Evolutionary conservation across 176 grass and related monocot species (phyloP).

Genomic region (Calamus simplicifolius): DNA sequence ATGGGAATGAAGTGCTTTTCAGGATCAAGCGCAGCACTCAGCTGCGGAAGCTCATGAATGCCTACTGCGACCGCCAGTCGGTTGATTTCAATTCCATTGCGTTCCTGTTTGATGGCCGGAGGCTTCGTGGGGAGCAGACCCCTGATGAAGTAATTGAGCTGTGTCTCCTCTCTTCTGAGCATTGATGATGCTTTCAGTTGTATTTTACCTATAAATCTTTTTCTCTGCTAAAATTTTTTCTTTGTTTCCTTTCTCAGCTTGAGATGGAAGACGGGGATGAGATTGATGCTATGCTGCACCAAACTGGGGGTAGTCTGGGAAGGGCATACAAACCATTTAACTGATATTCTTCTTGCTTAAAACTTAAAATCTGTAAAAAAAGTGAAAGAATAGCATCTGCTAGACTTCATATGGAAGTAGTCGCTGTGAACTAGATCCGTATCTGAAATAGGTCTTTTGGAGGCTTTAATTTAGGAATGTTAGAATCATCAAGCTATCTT

Average conservation of each 20-base stretch:
- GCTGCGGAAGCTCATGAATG: constrained; percentile 9
- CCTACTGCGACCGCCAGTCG: constrained; percentile 10
- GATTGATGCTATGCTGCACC: constrained; percentile 32
- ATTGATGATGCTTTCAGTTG: too few relatives aligned
- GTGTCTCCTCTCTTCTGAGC: too few relatives aligned
- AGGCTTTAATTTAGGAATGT: too few relatives aligned
- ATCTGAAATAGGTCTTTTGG: too few relatives aligned
- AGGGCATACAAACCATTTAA: neutral
- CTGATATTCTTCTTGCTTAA: too few relatives aligned
- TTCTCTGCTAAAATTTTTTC: too few relatives aligned
- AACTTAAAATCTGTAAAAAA: too few relatives aligned
- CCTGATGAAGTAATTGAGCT: constrained; percentile 1
- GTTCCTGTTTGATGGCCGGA: constrained; percentile 10
- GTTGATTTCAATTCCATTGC: constrained; percentile 12
- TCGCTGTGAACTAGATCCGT: too few relatives aligned
- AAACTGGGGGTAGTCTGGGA: constrained; percentile 38
- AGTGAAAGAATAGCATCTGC: too few relatives aligned
- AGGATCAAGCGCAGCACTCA: constrained; percentile 13
- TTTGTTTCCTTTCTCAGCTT: constrained; percentile 14
- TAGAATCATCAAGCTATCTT: too few relatives aligned
- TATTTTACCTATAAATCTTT: too few relatives aligned
- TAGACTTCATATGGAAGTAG: too few relatives aligned
- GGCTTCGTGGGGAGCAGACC: constrained; percentile 8
- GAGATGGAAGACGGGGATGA: constrained; percentile 33
- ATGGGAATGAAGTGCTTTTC: constrained; percentile 13